Base-by-base conservation (phyloP, 1,284 basidiomycete species). In the Moesziomyces parantarcticus region DNA sequence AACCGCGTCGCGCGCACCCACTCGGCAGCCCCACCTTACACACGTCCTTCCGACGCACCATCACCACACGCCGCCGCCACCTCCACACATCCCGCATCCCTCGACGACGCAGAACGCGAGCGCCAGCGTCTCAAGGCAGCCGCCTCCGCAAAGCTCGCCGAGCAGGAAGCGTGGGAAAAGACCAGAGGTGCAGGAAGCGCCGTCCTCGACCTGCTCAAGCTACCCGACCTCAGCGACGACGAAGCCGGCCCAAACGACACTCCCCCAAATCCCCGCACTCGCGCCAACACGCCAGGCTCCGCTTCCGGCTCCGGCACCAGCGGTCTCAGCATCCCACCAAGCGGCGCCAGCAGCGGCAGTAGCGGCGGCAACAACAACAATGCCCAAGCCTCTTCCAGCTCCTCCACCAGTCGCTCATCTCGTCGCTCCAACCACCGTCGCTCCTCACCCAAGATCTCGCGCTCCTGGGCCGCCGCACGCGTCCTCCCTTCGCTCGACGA, bases 121-220 rank as follows among this genome's bases (percentile, higher is more conserved):
- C 53, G 62, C 11, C 65, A 74, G 22, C 57, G 65, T 0, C 61
- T 74, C 36, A 61, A 65, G 21, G 65, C 61, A 14, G 65, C 61
- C 5, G 75, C 70, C 11, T 75, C 76, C 14, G 77, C 77, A n/a
- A 74, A 74, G 42, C 57, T 71, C 23, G 76, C 76, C 4, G 77
- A 79, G 32, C 57, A 69, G 40, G 71, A 76, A 43, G 76, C 76
- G 1, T 82, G 80, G 80, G 78, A 81, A 40, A 65, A 69, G 43
- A 82, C 76, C 0, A 64, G 80, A 7, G 80, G 80, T 10, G 80
- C 80, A 5, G 80, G 80, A 1, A 80, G 78, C 47, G 61, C 63
- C 14, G 80, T 82, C 14, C 65, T 82, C 25, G 67, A 76, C 39
- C 52, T 79, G 34, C 70, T 75, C 41, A 73, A 76, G 58, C 45